These are phyloP conservation scores for Fusarium annulatum DNA, from an alignment of 2,329 filamentous ascomycete species.

Conservation along the genomic window DNA sequence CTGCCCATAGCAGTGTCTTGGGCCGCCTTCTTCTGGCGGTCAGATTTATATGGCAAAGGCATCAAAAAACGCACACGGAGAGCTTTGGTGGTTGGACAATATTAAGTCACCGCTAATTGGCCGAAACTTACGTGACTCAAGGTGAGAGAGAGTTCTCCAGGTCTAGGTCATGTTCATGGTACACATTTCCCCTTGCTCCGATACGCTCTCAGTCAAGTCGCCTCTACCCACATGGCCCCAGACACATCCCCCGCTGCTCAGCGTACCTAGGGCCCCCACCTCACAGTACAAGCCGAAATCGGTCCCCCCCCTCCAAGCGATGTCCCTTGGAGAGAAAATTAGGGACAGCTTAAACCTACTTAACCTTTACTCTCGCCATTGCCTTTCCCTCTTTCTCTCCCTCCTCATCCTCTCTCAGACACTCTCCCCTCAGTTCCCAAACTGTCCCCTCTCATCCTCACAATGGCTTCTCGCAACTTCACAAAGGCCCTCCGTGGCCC, in stretches of 20 bases:
- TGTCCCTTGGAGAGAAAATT: conserved; percentile 36
- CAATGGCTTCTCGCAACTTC: conserved; percentile 83
- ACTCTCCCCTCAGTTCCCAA: conserved; percentile 37
- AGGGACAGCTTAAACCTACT: conserved; percentile 34
- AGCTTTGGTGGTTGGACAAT: conserved; percentile 25
- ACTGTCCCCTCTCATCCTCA: conserved; percentile 49
- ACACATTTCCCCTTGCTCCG: not conserved
- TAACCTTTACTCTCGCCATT: conserved; percentile 42
- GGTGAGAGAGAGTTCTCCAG: conserved; percentile 25
- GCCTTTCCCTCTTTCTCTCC: conserved; percentile 20
- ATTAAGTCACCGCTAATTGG: conserved; percentile 22
- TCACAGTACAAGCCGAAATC: conserved; percentile 43
- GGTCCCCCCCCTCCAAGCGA: conserved; percentile 32
- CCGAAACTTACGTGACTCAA: conserved; percentile 27
- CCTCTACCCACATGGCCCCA: conserved; percentile 27
- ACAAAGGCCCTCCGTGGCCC: conserved; percentile 73
- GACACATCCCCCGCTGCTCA: conserved; percentile 36
- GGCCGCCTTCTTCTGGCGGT: not conserved
- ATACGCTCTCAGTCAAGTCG: not conserved
- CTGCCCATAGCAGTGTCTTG: not conserved
- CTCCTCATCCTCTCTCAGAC: conserved; percentile 46
- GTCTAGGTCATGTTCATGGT: not conserved
- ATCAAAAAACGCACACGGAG: conserved; percentile 9
- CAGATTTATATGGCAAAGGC: conserved; percentile 7
- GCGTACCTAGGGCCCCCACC: conserved; percentile 26